Percentiles rank a stretch among this genome's conserved stretches.
Conservation (phyloP, 768 basidiomycete genomes). For the Lactarius deliciosus region DNA sequence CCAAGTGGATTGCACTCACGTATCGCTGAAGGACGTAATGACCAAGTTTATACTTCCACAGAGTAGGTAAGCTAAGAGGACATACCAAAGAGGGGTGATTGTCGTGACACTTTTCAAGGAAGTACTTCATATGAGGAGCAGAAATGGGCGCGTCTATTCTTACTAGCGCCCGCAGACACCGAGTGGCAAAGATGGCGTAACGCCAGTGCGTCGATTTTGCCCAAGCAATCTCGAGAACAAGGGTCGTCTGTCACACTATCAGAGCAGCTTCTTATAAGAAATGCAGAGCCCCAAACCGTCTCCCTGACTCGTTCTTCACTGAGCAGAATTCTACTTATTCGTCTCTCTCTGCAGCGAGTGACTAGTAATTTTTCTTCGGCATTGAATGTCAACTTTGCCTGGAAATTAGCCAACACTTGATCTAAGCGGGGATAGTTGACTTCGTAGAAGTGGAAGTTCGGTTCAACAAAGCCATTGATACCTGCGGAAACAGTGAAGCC, state of each 20-base stretch:
- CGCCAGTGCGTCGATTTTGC: slow-evolving; percentile 73
- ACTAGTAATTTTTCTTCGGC: slow-evolving; percentile 42
- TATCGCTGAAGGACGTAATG: slow-evolving; percentile 47
- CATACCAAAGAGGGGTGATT: slow-evolving; percentile 67
- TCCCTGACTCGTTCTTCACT: slow-evolving; percentile 44
- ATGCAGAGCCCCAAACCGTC: slow-evolving; percentile 42
- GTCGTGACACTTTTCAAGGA: slow-evolving; percentile 60
- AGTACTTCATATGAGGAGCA: slow-evolving; percentile 50
- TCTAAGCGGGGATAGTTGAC: slow-evolving; percentile 47
- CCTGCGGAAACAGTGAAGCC: slow-evolving; percentile 40
- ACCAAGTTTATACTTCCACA: slow-evolving; percentile 18
- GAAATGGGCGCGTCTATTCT: slow-evolving; percentile 59
- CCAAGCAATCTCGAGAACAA: slow-evolving; percentile 57
- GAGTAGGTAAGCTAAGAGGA: slow-evolving; percentile 20
- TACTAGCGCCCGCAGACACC: slow-evolving; percentile 66
- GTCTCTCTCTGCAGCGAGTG: slow-evolving; percentile 43
- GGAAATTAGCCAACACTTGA: slow-evolving; percentile 40
- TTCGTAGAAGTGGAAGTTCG: slow-evolving; percentile 55
- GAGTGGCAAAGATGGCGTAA: slow-evolving; percentile 68
- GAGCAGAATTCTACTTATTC: slow-evolving; percentile 44
- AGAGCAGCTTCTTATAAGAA: slow-evolving; percentile 16
- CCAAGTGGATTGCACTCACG: slow-evolving; percentile 40
- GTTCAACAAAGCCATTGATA: slow-evolving; percentile 60
- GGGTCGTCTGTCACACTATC: slow-evolving; percentile 37
- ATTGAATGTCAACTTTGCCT: slow-evolving; percentile 37